Evolutionary conservation across 2,329 filamentous ascomycete species (phyloP).

Genomic region (Ascochyta viciae-villosae): DNA sequence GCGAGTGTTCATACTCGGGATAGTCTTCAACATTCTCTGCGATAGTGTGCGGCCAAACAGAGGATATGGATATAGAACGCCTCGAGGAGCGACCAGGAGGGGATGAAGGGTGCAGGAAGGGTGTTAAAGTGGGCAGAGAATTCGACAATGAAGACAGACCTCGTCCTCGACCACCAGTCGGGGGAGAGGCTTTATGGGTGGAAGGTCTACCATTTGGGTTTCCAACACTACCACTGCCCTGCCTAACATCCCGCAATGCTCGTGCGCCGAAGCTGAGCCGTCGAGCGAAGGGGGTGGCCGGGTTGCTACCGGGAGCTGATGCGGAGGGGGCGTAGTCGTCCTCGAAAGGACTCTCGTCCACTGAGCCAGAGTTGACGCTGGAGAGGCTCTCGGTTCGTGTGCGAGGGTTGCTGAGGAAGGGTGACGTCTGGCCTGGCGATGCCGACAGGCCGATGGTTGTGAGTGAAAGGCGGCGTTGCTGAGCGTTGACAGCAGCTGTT

Average conservation of each 20-base stretch:
- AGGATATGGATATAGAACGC: slow-evolving; percentile 35
- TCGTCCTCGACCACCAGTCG: slow-evolving; percentile 63
- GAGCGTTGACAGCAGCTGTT: slow-evolving; percentile 57
- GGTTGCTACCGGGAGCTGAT: slow-evolving; percentile 65
- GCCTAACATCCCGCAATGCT: slow-evolving; percentile 74
- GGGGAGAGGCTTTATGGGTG: slow-evolving; percentile 58
- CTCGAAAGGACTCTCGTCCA: slow-evolving; percentile 60
- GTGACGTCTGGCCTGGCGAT: slow-evolving; percentile 53
- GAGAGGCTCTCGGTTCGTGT: slow-evolving; percentile 57
- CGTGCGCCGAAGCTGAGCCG: slow-evolving; percentile 90
- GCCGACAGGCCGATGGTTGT: slow-evolving; percentile 57
- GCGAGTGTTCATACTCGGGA: slow-evolving; percentile 61
- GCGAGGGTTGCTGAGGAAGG: slow-evolving; percentile 47
- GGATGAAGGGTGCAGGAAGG: slow-evolving; percentile 32
- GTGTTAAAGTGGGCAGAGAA: slow-evolving; percentile 38
- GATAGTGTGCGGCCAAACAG: slow-evolving; percentile 38
- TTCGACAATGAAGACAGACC: slow-evolving; percentile 61
- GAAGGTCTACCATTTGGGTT: slow-evolving; percentile 70
- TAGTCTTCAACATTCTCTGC: slow-evolving; percentile 41
- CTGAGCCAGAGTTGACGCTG: slow-evolving; percentile 55
- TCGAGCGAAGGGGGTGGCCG: slow-evolving; percentile 77
- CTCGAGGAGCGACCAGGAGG: slow-evolving; percentile 26
- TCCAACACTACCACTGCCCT: slow-evolving; percentile 57
- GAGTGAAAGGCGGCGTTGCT: slow-evolving; percentile 58
- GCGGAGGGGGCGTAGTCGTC: slow-evolving; percentile 62